Evolutionary conservation across 129 eudicot species (phyloP), one percentile per base, ranked within the genome.

Genomic region (Arctium minus): DNA sequence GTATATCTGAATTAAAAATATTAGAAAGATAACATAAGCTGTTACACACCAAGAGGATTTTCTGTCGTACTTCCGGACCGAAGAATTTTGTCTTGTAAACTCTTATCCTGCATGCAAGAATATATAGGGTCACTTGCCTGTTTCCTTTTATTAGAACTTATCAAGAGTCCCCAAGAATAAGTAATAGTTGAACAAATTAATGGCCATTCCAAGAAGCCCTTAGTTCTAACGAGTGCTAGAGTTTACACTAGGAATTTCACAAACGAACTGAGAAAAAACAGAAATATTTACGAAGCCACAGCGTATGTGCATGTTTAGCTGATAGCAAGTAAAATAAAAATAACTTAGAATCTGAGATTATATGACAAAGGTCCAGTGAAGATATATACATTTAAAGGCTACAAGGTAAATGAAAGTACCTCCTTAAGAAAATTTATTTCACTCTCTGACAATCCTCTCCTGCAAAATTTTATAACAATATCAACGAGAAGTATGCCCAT

Each of bases 371-470:
- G 30, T 72, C 75, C 17, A 31, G 78, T 11, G 72, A 68, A 78
- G 32, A 30, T 4, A 70, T 4, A 70, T 64, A 62, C 70, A 73
- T 68, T 18, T 27, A 9, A 73, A 50, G 38, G 77, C 60, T 65
- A 36, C 4, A 72, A 81, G 78, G 79, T 74, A 73, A 37, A 75
- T 33, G 29, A 30, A 80, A 35, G 44, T 89, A 95, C 98, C 98
- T 95, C 94, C 85, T 84, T 90, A 22, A 95, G 97, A 82, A 89
- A 92, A 76, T 88, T 85, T 76, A 95, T 84, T 89, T 95, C 98
- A 65, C 94, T 82, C 86, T 95, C 98, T 48, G 98, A 95, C 84
- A 95, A 91, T 73, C 98, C 98, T 86, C 98, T 89, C 97, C 98
- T 95, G 89, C 85, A 84, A 82, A 78, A 69, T 33, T 40, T 65